Evolutionary conservation across 73 alveolate genomes (phyloP).

Genomic region (Symbiodinium natans): DNA sequence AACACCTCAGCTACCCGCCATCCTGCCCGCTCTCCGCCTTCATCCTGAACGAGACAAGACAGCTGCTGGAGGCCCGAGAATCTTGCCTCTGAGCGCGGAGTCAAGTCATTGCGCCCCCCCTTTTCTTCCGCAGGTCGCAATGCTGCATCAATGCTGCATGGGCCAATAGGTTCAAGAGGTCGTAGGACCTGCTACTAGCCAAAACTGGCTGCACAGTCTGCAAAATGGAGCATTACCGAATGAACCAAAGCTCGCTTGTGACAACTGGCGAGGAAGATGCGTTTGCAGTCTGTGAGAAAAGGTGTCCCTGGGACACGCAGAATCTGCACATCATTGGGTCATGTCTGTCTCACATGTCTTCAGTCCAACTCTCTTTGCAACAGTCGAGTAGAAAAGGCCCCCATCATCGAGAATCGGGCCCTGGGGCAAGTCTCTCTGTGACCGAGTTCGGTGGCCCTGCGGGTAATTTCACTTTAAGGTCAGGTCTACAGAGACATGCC

Average conservation of each 20-base stretch:
- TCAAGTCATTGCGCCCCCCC: too few relatives aligned
- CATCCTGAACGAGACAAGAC: too few relatives aligned
- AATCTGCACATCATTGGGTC: conserved; percentile 15
- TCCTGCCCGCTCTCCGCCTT: too few relatives aligned
- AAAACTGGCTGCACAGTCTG: background rate
- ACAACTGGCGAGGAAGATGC: background rate
- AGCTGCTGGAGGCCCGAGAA: too few relatives aligned
- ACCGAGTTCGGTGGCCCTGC: too few relatives aligned
- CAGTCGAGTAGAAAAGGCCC: conserved; percentile 1
- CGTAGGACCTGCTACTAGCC: background rate
- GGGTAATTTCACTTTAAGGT: background rate
- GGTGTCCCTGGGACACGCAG: conserved; percentile 10
- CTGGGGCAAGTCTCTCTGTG: background rate
- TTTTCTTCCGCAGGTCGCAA: background rate
- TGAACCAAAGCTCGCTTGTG: too few relatives aligned
- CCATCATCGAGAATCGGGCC: conserved; percentile 19
- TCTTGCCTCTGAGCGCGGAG: too few relatives aligned
- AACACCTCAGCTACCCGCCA: too few relatives aligned
- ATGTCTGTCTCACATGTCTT: conserved; percentile 13
- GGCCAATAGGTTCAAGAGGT: background rate
- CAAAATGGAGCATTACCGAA: too few relatives aligned
- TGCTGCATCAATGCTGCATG: background rate
- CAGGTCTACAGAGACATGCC: conserved; percentile 1
- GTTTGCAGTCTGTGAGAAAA: background rate
- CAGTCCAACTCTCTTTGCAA: conserved; percentile 16